Conservation (phyloP, 208 protist species). For the Acanthamoeba healyi region DNA sequence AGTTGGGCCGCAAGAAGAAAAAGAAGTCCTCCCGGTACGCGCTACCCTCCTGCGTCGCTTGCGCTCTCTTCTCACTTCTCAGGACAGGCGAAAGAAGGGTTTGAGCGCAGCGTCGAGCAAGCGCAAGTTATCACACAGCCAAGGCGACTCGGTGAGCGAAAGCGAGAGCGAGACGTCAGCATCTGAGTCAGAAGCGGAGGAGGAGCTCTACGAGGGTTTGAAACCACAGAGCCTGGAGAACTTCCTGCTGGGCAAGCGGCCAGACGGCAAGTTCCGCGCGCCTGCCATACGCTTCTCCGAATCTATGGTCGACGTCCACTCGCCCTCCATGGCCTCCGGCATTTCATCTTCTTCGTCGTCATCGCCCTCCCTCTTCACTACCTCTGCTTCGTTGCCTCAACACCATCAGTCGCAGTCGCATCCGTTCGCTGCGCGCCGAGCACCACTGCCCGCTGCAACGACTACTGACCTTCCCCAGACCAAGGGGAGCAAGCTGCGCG, state of each 20-base stretch:
- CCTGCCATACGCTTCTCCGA: constrained; percentile 38
- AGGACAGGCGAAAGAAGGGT: neutral
- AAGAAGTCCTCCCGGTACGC: neutral
- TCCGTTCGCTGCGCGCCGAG: neutral
- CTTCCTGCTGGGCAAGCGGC: constrained; percentile 45
- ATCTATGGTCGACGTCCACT: neutral
- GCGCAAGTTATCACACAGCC: neutral
- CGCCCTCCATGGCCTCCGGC: neutral
- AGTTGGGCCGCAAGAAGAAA: constrained; percentile 12
- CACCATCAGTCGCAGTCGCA: neutral
- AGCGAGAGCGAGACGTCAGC: neutral
- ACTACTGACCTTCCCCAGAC: neutral
- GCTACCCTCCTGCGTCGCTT: neutral
- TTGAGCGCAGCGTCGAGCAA: neutral
- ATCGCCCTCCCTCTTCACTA: neutral
- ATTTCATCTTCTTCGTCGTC: neutral
- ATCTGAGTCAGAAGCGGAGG: neutral
- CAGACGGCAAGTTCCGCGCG: constrained; percentile 13
- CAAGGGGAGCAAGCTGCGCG: neutral
- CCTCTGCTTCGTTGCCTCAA: neutral
- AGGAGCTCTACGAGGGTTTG: neutral
- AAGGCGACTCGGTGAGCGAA: neutral
- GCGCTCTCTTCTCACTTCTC: neutral
- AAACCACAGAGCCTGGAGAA: neutral
- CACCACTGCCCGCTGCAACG: neutral